A percentile compares a stretch with the other conserved stretches of the same genome.
Evolutionary conservation across 2,329 filamentous ascomycete genomes (phyloP).

Genomic region (Ophiocordyceps sinensis): DNA sequence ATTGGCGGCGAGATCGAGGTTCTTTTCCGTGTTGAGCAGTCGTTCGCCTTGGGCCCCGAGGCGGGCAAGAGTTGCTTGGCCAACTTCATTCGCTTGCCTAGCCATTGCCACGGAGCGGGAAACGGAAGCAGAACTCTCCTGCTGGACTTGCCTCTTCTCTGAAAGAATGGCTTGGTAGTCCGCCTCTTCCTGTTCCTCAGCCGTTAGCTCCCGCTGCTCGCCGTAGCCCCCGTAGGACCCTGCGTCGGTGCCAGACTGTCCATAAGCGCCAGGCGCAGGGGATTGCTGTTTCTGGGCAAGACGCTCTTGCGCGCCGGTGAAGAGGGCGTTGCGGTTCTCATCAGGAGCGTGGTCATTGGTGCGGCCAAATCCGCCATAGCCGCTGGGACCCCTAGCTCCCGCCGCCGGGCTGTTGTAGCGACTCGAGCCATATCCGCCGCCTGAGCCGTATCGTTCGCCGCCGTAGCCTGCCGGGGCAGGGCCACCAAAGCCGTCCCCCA

Average conservation of each 20-base stretch:
- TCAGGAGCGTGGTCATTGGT: slow-evolving; percentile 29
- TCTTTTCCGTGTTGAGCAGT: slow-evolving; percentile 68
- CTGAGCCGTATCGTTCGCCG: slow-evolving; percentile 35
- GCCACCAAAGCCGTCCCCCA: slow-evolving; percentile 7
- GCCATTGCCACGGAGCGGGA: slow-evolving; percentile 25
- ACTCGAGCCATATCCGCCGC: slow-evolving; percentile 36
- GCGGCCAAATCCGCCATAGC: slow-evolving; percentile 46
- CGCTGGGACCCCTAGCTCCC: slow-evolving; percentile 33
- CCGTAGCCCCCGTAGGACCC: slow-evolving; percentile 40
- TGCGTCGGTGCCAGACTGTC: slow-evolving; percentile 11
- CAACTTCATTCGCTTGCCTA: slow-evolving; percentile 36
- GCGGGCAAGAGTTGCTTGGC: slow-evolving; percentile 55
- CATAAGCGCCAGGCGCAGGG: slow-evolving; percentile 7
- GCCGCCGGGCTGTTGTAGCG: slow-evolving; percentile 25
- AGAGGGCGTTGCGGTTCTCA: slow-evolving; percentile 47
- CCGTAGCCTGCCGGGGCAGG: slow-evolving; percentile 30
- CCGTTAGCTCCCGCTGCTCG: slow-evolving; percentile 64
- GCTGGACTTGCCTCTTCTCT: slow-evolving; percentile 53
- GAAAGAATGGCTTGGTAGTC: slow-evolving; percentile 49
- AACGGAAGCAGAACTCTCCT: slow-evolving; percentile 44
- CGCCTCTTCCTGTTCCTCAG: slow-evolving; percentile 60
- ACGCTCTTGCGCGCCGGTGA: slow-evolving; percentile 39
- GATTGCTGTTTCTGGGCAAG: slow-evolving; percentile 24
- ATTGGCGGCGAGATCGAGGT: slow-evolving; percentile 65
- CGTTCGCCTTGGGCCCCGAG: slow-evolving; percentile 68